These are phyloP conservation scores for Chaetoceros muelleri DNA, from an alignment of 108 stramenopile species.

Conservation along the genomic window DNA sequence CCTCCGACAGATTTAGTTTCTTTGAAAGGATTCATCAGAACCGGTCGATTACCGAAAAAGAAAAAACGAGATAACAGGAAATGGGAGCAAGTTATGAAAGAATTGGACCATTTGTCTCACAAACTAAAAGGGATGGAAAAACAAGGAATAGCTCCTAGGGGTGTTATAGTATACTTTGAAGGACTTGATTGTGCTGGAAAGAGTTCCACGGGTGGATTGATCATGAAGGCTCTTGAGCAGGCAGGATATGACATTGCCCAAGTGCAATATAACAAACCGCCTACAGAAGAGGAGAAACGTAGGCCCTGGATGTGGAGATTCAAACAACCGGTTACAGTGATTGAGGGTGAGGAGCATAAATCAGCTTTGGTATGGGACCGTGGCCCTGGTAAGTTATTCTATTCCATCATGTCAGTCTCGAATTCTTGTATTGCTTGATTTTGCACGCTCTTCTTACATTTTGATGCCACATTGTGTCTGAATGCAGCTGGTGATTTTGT, in stretches of 20 bases:
- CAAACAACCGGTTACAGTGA: slow-evolving; percentile 32
- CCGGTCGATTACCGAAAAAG: slow-evolving; percentile 15
- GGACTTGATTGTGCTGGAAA: slow-evolving; percentile 72
- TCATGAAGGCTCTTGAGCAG: slow-evolving; percentile 33
- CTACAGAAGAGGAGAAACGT: slow-evolving; percentile 51
- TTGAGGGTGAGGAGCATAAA: slow-evolving; percentile 12
- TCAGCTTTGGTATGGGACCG: slow-evolving; percentile 49
- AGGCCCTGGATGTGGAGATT: slow-evolving; percentile 75
- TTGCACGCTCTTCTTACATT: neutral
- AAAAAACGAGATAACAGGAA: slow-evolving; percentile 25
- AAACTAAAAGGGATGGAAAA: slow-evolving; percentile 22
- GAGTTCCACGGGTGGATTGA: slow-evolving; percentile 51
- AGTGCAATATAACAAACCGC: slow-evolving; percentile 66
- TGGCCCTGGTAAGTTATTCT: too few species aligned
- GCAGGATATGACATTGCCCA: slow-evolving; percentile 45
- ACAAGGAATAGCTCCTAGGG: slow-evolving; percentile 39
- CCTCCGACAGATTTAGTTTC: slow-evolving; percentile 49
- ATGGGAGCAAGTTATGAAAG: slow-evolving; percentile 20
- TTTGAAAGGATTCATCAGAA: slow-evolving; percentile 46
- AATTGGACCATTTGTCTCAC: slow-evolving; percentile 22
- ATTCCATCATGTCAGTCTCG: too few species aligned
- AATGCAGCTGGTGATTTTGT: slow-evolving; percentile 27
- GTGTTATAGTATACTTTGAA: slow-evolving; percentile 71
- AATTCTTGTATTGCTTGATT: neutral
- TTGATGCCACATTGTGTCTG: too few species aligned